Evolutionary conservation across 768 basidiomycete species (phyloP), one percentile per base, ranked within the genome.

Genomic region (Paxillus involutus): DNA sequence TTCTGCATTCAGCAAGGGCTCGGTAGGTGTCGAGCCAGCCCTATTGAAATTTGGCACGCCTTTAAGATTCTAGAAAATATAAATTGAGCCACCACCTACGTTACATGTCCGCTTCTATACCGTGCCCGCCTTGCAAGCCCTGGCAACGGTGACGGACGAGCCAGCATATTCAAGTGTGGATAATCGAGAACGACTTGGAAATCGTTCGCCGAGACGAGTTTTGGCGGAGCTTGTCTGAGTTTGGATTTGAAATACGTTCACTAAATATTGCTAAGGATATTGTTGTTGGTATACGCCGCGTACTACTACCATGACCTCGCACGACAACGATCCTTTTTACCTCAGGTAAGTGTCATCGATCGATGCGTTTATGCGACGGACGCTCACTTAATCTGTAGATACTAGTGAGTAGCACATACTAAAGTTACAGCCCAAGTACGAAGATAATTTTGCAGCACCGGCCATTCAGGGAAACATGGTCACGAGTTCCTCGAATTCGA

Each of bases 401-500:
- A 81, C 65, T 81, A 81, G 80, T 81, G 67, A 54, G 80, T 75
- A 24, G 43, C 12, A 1, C 14, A 12, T 37, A 30, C 41, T 56
- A 9, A 6, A 9, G 17, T 19, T n/a, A 11, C 4, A 1, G 26
- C 6, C 29, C 33, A 40, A 8, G 3, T 37, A 30, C 59, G 30
- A 60, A 44, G 48, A 13, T 26, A 19, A 16, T 17, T 29, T 8
- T 55, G 17, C 41, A 59, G 59, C 53, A 96, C 95, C 30, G 96
- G 97, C n/a, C 96, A 99, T 73, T 95, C 94, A 64, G 96, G 96
- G 56, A 94, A 94, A 71, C 94, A 96, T 64, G 95, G 94, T 19
- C 94, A 97, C 75, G 94, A 97, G 71, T 98, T 98, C 71, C 80
- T 99, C 44, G 96, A 99, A 71, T 99, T 98, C 64, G 96, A 98